Conservation (phyloP, 495 filamentous ascomycete species). For the Annulohypoxylon stygium region DNA sequence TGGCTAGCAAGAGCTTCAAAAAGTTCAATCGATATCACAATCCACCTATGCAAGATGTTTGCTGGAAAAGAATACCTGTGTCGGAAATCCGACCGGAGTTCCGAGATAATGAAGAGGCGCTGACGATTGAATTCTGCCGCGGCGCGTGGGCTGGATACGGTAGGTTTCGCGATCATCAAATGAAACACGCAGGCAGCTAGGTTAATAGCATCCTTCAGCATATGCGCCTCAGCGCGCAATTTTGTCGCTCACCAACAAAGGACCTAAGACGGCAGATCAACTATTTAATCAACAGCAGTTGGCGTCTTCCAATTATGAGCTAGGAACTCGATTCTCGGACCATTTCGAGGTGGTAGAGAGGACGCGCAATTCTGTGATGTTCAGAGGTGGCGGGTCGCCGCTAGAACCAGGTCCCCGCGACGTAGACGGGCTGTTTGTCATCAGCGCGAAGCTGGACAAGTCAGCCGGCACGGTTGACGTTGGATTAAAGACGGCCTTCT, state of each 20-base stretch:
- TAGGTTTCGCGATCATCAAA: conserved; percentile 50
- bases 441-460: conserved; percentile 70
- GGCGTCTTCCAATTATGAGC: conserved; percentile 65
- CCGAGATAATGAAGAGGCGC: conserved; percentile 68
- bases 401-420: conserved; percentile 67
- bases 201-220: conserved; percentile 55
- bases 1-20: conserved; percentile 63
- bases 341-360: conserved; percentile 82
- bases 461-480: conserved; percentile 72
- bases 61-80: conserved; percentile 70
- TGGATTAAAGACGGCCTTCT: conserved; percentile 75
- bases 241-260: conserved; percentile 70
- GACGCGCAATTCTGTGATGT: conserved; percentile 68
- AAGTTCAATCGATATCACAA: conserved; percentile 71
- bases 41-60: conserved; percentile 70
- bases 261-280: conserved; percentile 68
- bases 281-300: conserved; percentile 72
- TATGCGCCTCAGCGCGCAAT: conserved; percentile 72
- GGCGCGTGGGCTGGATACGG: conserved; percentile 75
- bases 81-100: conserved; percentile 72
- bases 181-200: background rate
- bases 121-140: conserved; percentile 71
- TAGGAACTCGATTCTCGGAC: conserved; percentile 75
- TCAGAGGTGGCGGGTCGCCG: conserved; percentile 76
- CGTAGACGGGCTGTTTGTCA: conserved; percentile 76